These are phyloP conservation scores for Hansenula sp. DNA, from an alignment of 1,139 yeast genomes.

Conservation along the genomic window DNA sequence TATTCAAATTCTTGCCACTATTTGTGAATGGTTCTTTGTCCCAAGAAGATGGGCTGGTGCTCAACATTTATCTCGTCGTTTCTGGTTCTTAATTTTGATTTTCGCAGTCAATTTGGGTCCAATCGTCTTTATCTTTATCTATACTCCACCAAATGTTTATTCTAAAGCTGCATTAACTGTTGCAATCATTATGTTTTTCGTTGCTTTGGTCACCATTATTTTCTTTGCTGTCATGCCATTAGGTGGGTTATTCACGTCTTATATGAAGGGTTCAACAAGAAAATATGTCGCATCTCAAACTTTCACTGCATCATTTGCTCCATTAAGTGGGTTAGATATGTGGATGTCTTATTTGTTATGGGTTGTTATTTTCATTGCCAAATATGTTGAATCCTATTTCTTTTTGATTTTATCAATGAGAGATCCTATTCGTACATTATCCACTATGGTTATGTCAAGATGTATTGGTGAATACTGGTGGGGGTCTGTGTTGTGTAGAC, in stretches of 20 bases:
- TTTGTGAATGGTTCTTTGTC: conserved; percentile 93
- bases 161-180: conserved; percentile 80
- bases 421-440: conserved; percentile 84
- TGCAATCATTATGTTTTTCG: conserved; percentile 84
- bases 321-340: conserved; percentile 84
- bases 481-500: conserved; percentile 67
- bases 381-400: conserved; percentile 86
- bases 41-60: conserved; percentile 99
- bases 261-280: conserved; percentile 85
- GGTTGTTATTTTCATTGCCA: conserved; percentile 85
- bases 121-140: conserved; percentile 79
- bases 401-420: conserved; percentile 86
- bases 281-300: conserved; percentile 92
- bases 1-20: conserved; percentile 82
- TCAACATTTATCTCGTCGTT: conserved; percentile 88
- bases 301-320: conserved; percentile 88
- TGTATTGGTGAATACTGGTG: conserved; percentile 92
- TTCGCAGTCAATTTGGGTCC: conserved; percentile 78
- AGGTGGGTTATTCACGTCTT: conserved; percentile 94
- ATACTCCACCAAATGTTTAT: conserved; percentile 64
- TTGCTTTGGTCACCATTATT: conserved; percentile 77
- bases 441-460: conserved; percentile 56
- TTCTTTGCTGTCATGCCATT: conserved; percentile 95
- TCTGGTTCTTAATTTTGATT: conserved; percentile 66
- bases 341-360: conserved; percentile 94